A percentile compares a stretch with the other conserved stretches of the same genome.
phyloP scores from a whole-genome alignment of 805 yeast species.

The Komagataella pseudopastoris region DNA sequence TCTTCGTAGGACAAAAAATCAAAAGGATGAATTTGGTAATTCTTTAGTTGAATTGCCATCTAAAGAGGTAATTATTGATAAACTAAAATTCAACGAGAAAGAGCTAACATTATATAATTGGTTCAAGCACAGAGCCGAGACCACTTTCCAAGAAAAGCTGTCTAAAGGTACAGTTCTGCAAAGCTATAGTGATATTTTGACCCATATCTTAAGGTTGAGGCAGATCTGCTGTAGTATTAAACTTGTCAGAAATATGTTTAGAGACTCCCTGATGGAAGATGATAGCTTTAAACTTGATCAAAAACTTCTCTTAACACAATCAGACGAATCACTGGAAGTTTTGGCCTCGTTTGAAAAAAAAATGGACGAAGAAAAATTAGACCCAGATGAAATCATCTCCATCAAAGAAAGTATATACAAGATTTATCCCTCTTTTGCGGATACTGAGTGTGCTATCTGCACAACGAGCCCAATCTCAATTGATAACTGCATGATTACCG shows the following conservation, averaged over 20 bases:
- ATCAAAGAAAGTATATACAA: conserved; percentile 17
- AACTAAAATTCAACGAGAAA: conserved; percentile 47
- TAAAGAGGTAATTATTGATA: conserved; percentile 59
- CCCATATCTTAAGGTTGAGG: conserved; percentile 71
- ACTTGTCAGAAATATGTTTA: conserved; percentile 35
- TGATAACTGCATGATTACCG: conserved; percentile 38
- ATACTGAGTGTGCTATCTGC: conserved; percentile 77
- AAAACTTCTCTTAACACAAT: conserved; percentile 1
- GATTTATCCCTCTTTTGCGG: conserved; percentile 20
- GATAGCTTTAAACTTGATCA: conserved; percentile 21
- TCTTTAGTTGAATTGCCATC: conserved; percentile 67
- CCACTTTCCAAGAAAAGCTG: conserved; percentile 44
- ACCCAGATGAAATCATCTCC: conserved; percentile 11
- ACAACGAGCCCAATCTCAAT: conserved; percentile 49
- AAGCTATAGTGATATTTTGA: conserved; percentile 65
- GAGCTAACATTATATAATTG: conserved; percentile 58
- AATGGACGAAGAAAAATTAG: conserved; percentile 11
- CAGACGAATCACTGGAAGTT: conserved; percentile 4
- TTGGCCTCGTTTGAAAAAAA: conserved; percentile 12
- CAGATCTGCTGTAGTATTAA: conserved; percentile 83
- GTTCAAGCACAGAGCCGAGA: conserved; percentile 54
- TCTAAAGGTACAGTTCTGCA: conserved; percentile 55
- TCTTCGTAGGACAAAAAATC: conserved; percentile 73
- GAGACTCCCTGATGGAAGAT: conserved; percentile 30
- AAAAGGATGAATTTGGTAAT: conserved; percentile 62